A percentile compares a stretch with the other conserved stretches of the same genome.
Conservation (phyloP, 2,329 filamentous ascomycete genomes). For the Fonsecaea pugnacius region DNA sequence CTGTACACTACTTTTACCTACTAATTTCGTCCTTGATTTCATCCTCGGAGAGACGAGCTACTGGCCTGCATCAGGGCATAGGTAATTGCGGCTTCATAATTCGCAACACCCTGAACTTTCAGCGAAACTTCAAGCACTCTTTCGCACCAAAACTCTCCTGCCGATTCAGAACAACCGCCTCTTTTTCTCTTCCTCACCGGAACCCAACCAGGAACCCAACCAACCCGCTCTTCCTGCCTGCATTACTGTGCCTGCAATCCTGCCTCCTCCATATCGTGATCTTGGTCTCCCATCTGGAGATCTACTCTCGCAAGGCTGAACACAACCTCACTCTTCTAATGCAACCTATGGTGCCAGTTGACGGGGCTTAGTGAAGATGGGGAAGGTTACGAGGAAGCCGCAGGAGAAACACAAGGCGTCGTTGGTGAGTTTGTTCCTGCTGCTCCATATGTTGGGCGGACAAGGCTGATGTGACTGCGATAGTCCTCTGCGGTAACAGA, state of each 20-base stretch:
- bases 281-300: background rate
- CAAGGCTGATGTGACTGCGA: slow-evolving; percentile 37
- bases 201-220: too few relatives aligned
- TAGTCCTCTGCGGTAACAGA: slow-evolving; percentile 86
- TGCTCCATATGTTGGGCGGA: slow-evolving; percentile 18
- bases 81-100: slow-evolving; percentile 9
- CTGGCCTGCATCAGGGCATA: slow-evolving; percentile 1
- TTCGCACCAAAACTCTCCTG: slow-evolving; percentile 1
- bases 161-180: background rate
- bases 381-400: slow-evolving; percentile 59
- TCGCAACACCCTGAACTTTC: slow-evolving; percentile 1
- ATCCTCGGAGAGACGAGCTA: background rate
- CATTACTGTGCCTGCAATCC: background rate
- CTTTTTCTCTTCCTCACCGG: background rate
- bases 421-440: slow-evolving; percentile 47
- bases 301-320: slow-evolving; percentile 22
- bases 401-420: slow-evolving; percentile 58
- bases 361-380: slow-evolving; percentile 45
- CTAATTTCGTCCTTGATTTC: background rate
- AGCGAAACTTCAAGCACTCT: slow-evolving; percentile 5
- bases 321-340: slow-evolving; percentile 25
- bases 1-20: slow-evolving; percentile 19
- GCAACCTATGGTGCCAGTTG: slow-evolving; percentile 32
- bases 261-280: background rate
- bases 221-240: too few relatives aligned